Evolutionary conservation across 2,329 filamentous ascomycete species (phyloP).

Genomic region (Sarocladiaceae sp.): DNA sequence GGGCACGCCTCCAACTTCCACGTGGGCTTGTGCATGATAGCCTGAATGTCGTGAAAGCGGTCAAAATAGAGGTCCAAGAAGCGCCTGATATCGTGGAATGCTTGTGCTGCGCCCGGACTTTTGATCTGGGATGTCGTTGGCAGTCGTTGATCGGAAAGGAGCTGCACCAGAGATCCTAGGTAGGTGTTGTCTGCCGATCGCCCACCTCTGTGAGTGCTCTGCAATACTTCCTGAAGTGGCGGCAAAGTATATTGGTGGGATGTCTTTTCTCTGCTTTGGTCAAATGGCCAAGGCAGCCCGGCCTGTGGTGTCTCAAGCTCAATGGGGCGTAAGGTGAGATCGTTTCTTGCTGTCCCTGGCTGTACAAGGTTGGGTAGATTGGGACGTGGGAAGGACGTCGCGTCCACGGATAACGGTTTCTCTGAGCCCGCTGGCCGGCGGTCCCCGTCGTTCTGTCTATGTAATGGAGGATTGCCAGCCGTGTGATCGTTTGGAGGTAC

Average conservation of each 20-base stretch:
- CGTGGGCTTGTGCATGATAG: slow-evolving; percentile 23
- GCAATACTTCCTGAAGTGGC: slow-evolving; percentile 2
- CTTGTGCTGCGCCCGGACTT: not conserved
- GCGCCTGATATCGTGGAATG: not conserved
- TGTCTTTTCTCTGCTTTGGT: not conserved
- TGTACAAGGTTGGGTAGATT: not conserved
- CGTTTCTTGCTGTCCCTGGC: not conserved
- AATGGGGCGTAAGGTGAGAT: not conserved
- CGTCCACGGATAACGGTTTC: too few relatives aligned
- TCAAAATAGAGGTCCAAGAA: slow-evolving; percentile 17
- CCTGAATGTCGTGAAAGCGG: slow-evolving; percentile 22
- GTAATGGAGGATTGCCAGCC: not conserved
- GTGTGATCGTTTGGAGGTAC: not conserved
- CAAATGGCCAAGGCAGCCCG: slow-evolving; percentile 5
- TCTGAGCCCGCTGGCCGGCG: too few relatives aligned
- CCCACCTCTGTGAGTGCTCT: not conserved
- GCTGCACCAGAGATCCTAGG: not conserved
- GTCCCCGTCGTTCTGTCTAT: too few relatives aligned
- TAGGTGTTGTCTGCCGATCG: not conserved
- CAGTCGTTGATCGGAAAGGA: slow-evolving; percentile 1
- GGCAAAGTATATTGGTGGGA: not conserved
- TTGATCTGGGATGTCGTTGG: not conserved
- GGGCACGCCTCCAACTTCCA: slow-evolving; percentile 19
- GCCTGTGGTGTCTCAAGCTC: not conserved
- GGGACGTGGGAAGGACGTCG: not conserved